Percentiles rank a stretch among this genome's conserved stretches.
Conservation (phyloP, 768 basidiomycete species). For the Leccinum variicolor region DNA sequence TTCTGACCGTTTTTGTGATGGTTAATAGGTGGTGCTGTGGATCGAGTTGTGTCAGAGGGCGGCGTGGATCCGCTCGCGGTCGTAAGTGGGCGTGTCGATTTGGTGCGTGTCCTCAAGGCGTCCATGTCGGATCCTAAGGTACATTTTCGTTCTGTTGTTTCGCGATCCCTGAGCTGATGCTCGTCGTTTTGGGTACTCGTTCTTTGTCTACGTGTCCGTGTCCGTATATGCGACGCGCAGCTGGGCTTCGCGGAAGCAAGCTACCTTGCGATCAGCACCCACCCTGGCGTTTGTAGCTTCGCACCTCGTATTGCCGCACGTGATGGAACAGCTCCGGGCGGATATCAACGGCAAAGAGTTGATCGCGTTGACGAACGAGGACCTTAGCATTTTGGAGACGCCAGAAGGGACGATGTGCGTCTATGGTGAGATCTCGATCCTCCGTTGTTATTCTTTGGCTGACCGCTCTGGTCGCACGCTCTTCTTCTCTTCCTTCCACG, state of each 20-base stretch:
- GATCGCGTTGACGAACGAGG: conserved; percentile 62
- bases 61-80: conserved; percentile 63
- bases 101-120: conserved; percentile 47
- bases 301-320: conserved; percentile 55
- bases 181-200: neutral
- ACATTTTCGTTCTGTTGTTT: neutral
- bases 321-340: conserved; percentile 61
- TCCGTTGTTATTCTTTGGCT: neutral
- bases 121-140: conserved; percentile 49
- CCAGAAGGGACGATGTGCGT: conserved; percentile 75
- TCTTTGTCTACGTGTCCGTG: neutral
- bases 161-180: neutral
- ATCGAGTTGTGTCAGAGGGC: conserved; percentile 78
- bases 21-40: conserved; percentile 45
- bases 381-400: conserved; percentile 83
- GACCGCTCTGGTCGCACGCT: neutral
- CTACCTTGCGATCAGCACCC: conserved; percentile 68
- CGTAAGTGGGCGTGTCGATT: conserved; percentile 47
- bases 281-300: conserved; percentile 75
- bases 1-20: neutral
- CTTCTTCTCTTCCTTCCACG: neutral
- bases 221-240: conserved; percentile 19
- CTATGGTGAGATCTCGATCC: conserved; percentile 52
- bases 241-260: conserved; percentile 61
- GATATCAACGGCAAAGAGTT: conserved; percentile 66